A percentile compares a stretch with the other conserved stretches of the same genome.
phyloP scores from a whole-genome alignment of 495 filamentous ascomycete genomes.

The Daldinia decipiens region DNA sequence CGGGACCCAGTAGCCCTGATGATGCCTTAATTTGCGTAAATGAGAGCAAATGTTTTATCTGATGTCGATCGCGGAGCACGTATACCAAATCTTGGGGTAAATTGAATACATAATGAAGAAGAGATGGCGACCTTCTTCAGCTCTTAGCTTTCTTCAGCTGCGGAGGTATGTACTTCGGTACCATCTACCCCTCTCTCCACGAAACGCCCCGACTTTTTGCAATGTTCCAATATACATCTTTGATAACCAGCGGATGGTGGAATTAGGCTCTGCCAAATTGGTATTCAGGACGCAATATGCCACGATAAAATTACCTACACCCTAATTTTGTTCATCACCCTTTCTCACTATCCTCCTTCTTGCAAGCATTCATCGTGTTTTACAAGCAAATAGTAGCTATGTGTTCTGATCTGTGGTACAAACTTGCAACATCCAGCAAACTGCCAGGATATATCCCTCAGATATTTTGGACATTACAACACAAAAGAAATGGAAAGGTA shows the following conservation, averaged over 20 bases:
- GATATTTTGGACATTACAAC: constrained; percentile 10
- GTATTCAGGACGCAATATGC: constrained; percentile 19
- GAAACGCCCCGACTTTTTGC: no score
- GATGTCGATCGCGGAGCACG: constrained; percentile 13
- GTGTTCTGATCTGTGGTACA: constrained; percentile 12
- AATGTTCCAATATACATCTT: no score
- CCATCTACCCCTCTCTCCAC: neutral
- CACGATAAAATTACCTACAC: constrained; percentile 27
- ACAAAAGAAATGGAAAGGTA: constrained; percentile 21
- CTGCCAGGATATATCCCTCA: constrained; percentile 12
- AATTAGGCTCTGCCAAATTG: constrained; percentile 6
- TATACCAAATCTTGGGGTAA: constrained; percentile 1
- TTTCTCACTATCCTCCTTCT: constrained; percentile 6
- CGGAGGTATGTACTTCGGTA: neutral
- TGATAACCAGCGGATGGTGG: neutral
- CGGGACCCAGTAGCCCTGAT: constrained; percentile 28
- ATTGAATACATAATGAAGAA: neutral
- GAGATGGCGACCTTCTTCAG: neutral
- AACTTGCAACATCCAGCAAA: constrained; percentile 30
- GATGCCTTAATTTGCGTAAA: constrained; percentile 37
- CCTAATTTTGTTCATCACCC: constrained; percentile 4
- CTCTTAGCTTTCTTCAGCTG: neutral
- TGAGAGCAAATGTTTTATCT: constrained; percentile 2
- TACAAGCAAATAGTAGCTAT: constrained; percentile 27
- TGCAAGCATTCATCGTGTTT: constrained; percentile 14